Conservation (phyloP, 495 filamentous ascomycete species). For the Tuber brumale region DNA sequence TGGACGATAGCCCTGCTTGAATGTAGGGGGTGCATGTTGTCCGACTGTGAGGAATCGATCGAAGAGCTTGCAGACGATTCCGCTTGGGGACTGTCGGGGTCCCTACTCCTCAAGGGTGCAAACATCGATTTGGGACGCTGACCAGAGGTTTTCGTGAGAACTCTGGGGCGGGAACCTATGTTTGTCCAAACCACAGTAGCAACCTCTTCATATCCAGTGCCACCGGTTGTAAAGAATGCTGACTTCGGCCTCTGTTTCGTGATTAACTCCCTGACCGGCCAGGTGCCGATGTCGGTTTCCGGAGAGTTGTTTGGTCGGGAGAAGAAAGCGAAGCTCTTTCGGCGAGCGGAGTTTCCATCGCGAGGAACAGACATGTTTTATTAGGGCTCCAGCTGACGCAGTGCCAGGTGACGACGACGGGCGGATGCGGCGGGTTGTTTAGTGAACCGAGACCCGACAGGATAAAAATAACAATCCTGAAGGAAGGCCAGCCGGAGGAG, state of each 20-base stretch:
- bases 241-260: slow-evolving; percentile 39
- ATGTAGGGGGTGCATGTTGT: slow-evolving; percentile 13
- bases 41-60: slow-evolving; percentile 30
- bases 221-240: slow-evolving; percentile 31
- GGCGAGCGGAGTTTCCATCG: slow-evolving; percentile 31
- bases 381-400: slow-evolving; percentile 13
- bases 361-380: slow-evolving; percentile 28
- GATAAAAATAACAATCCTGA: slow-evolving; percentile 20
- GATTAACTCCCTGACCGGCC: slow-evolving; percentile 26
- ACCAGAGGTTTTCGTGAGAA: slow-evolving; percentile 30
- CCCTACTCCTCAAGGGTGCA: slow-evolving; percentile 31
- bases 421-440: slow-evolving; percentile 23
- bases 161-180: slow-evolving; percentile 24
- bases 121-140: slow-evolving; percentile 41
- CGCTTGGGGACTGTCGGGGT: slow-evolving; percentile 22
- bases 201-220: slow-evolving; percentile 31
- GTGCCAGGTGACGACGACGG: slow-evolving; percentile 18
- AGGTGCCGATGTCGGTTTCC: slow-evolving; percentile 25
- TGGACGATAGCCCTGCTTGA: slow-evolving; percentile 30
- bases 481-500: not conserved
- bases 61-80: slow-evolving; percentile 40
- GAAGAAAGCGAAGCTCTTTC: slow-evolving; percentile 42
- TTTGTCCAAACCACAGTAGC: slow-evolving; percentile 33
- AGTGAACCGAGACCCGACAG: slow-evolving; percentile 18
- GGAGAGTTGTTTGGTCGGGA: slow-evolving; percentile 32